These are phyloP conservation scores for Trichoderma asperellum DNA, from an alignment of 2,329 filamentous ascomycete genomes.

Conservation along the genomic window DNA sequence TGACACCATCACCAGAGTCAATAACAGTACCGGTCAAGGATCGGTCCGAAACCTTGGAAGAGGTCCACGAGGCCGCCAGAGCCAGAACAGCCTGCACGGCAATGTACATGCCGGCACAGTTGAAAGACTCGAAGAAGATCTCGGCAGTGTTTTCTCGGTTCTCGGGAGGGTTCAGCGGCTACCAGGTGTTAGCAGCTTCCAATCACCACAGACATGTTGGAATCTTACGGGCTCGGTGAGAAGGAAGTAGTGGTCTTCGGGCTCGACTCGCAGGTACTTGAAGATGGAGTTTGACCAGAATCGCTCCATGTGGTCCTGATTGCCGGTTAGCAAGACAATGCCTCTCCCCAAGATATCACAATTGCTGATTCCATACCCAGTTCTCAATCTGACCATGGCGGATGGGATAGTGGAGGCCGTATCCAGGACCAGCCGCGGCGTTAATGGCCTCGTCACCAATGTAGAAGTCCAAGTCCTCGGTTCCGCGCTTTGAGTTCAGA, in stretches of 20 bases:
- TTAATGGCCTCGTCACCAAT: slow-evolving; percentile 95
- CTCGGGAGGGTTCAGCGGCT: slow-evolving; percentile 97
- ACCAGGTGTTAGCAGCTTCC: slow-evolving; percentile 7
- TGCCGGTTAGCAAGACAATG: slow-evolving; percentile 37
- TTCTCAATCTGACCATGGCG: slow-evolving; percentile 98
- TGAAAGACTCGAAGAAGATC: slow-evolving; percentile 99
- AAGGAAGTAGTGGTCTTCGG: slow-evolving; percentile 97
- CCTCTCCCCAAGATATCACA: too few species aligned
- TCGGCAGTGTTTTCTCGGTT: slow-evolving; percentile 99
- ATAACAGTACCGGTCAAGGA: slow-evolving; percentile 97
- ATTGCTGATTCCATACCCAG: slow-evolving; percentile 66
- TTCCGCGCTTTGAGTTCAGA: slow-evolving; percentile 88
- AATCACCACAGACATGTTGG: neutral
- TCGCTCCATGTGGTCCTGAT: slow-evolving; percentile 94
- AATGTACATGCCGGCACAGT: slow-evolving; percentile 98
- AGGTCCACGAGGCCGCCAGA: slow-evolving; percentile 96
- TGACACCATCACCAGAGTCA: slow-evolving; percentile 97
- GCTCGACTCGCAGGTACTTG: slow-evolving; percentile 97
- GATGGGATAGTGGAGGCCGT: slow-evolving; percentile 96
- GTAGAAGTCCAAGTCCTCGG: slow-evolving; percentile 97
- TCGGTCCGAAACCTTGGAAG: slow-evolving; percentile 94
- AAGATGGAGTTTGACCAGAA: slow-evolving; percentile 99
- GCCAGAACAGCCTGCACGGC: slow-evolving; percentile 97
- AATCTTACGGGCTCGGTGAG: slow-evolving; percentile 86
- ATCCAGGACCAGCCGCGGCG: slow-evolving; percentile 83